Conservation (phyloP, 768 basidiomycete species). For the Rhizopogon rudus region DNA sequence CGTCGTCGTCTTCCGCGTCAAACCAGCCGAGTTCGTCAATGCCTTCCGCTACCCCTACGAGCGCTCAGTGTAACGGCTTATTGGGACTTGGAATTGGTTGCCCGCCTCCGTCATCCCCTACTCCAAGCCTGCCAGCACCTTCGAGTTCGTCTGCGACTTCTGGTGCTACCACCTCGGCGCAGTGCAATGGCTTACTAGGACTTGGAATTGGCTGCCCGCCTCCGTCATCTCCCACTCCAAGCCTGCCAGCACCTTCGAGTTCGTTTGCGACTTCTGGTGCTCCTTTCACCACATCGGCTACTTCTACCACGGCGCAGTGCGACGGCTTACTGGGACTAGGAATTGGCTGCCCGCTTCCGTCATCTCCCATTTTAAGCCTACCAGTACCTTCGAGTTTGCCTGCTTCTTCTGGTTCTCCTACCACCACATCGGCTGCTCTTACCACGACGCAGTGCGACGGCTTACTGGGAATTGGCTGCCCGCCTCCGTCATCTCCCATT, state of each 20-base stretch:
- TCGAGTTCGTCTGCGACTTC: conserved; percentile 3
- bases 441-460: conserved; percentile 7
- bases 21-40: neutral
- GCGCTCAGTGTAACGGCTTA: conserved; percentile 6
- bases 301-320: conserved; percentile 8
- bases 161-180: neutral
- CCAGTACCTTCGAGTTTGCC: neutral
- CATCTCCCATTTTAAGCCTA: conserved; percentile 6
- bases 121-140: conserved; percentile 3
- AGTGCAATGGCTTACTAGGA: conserved; percentile 10
- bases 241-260: neutral
- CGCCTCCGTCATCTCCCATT: neutral
- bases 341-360: conserved; percentile 4
- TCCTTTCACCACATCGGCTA: neutral
- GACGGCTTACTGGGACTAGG: conserved; percentile 9
- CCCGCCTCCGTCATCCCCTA: conserved; percentile 1
- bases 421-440: neutral
- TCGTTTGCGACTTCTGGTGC: neutral
- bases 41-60: neutral
- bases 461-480: conserved; percentile 8
- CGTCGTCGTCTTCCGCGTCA: conserved; percentile 1
- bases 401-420: neutral
- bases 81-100: conserved; percentile 12
- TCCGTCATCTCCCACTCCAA: conserved; percentile 6
- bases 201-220: conserved; percentile 7